Evolutionary conservation across 2,329 filamentous ascomycete species (phyloP), one percentile per base, ranked within the genome.

Genomic region (Fusarium subtropicale): DNA sequence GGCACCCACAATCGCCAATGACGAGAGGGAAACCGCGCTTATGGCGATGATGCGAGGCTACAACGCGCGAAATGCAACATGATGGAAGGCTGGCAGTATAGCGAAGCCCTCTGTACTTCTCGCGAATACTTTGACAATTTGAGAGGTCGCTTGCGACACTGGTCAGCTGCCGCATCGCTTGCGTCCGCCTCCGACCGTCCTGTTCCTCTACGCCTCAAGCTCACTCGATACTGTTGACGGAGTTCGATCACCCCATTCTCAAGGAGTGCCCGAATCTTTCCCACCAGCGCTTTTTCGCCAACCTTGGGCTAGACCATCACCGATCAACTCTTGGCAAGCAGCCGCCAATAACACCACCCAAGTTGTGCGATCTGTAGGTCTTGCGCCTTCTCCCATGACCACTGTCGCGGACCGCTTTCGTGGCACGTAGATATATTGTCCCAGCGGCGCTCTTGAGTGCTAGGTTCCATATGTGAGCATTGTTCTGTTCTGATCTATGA

Each of bases 391-490:
- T 16, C 5, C 22, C 6, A 2, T 26, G 16, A 4, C 20, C 22
- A 5, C 22, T 24, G 16, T 7, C 15, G 41, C 16, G 5, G 16
- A 10, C 6, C 9, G 41, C 41, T n/a, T 26, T 44, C 15, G 18
- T 16, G 13, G 22, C 39, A 44, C 6, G 41, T 12, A 44, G 22
- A 26, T 26, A 24, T 26, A 11, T 24, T 18, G 6, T 15, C 24
- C 39, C 41, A 26, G 18, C 16, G 3, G 15, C 3, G 22, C 15
- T 44, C 12, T 26, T 1, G 15, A 9, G 22, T 26, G 16, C 39
- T 39, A 1, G 3, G 12, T 39, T n/a, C 7, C n/a, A 1, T 22
- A 36, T 30, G 36, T 1, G 36, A 22, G 1, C 6, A 4, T 0
- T 22, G n/a, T 3, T 39, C 18, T 39, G 1, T 22, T 15, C 2